These are phyloP conservation scores for Xenosphaeropsis pyriputrescens DNA, from an alignment of 2,329 filamentous ascomycete genomes.

Conservation along the genomic window DNA sequence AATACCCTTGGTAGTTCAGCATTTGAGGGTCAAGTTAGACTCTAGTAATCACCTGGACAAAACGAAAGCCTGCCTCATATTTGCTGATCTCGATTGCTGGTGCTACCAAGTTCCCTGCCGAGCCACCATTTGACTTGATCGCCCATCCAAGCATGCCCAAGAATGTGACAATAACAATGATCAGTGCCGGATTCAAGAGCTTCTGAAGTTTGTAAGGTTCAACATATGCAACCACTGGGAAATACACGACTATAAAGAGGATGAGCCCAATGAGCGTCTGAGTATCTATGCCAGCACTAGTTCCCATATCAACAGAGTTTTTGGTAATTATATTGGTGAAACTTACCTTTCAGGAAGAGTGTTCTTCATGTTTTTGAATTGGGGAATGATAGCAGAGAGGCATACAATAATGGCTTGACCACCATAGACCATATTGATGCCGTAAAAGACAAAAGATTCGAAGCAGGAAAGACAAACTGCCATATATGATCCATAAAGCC, in stretches of 20 bases:
- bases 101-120: constrained; percentile 4
- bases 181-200: constrained; percentile 15
- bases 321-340: too few relatives aligned
- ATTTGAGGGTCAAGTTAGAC: too few relatives aligned
- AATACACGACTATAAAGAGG: constrained; percentile 7
- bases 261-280: neutral
- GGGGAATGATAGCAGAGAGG: neutral
- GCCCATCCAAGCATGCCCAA: constrained; percentile 18
- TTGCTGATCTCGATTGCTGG: constrained; percentile 15
- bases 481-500: neutral
- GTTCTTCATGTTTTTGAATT: constrained; percentile 1
- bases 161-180: constrained; percentile 16
- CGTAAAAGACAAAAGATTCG: neutral
- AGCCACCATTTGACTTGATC: neutral
- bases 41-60: constrained; percentile 6
- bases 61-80: neutral
- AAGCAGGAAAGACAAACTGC: neutral
- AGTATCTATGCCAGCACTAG: neutral
- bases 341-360: neutral
- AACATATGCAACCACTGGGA: constrained; percentile 13
- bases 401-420: neutral
- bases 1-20: constrained; percentile 5
- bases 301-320: too few relatives aligned
- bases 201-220: constrained; percentile 16
- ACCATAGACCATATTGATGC: constrained; percentile 11